These are phyloP conservation scores for Pleurotus citrinopileatus DNA, from an alignment of 768 basidiomycete genomes.

Conservation along the genomic window DNA sequence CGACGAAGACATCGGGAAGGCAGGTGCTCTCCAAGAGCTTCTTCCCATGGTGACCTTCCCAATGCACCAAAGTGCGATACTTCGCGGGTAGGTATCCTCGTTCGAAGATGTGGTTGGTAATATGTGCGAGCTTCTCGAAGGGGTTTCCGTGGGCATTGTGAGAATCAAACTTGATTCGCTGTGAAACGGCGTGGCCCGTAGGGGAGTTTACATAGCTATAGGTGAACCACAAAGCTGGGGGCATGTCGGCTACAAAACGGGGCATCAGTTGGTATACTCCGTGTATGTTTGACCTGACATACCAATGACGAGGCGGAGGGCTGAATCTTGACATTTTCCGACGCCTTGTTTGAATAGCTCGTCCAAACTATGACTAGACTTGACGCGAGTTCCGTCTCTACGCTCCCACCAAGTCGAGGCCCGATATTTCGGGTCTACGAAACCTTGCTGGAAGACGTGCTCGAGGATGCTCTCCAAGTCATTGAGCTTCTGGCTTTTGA, in stretches of 20 bases:
- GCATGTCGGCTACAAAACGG: constrained; percentile 33
- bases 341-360: constrained; percentile 32
- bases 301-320: constrained; percentile 45
- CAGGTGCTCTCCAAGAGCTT: constrained; percentile 22
- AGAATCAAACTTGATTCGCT: constrained; percentile 39
- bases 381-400: constrained; percentile 33
- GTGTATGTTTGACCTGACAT: constrained; percentile 13
- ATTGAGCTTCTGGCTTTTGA: constrained; percentile 33
- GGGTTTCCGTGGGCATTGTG: constrained; percentile 17
- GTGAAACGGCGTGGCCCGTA: constrained; percentile 29
- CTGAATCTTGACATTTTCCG: constrained; percentile 39
- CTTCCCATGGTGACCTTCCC: constrained; percentile 36
- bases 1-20: constrained; percentile 25
- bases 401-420: constrained; percentile 44
- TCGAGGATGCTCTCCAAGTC: constrained; percentile 51
- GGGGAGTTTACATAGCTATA: constrained; percentile 36
- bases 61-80: constrained; percentile 35
- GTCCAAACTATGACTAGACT: constrained; percentile 31
- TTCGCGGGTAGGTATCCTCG: constrained; percentile 33
- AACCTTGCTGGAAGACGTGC: constrained; percentile 30
- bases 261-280: not conserved
- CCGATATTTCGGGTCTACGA: constrained; percentile 40
- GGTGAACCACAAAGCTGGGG: constrained; percentile 40
- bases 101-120: constrained; percentile 46
- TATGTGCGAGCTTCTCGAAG: constrained; percentile 39